These are phyloP conservation scores for Psilocybe subaeruginosa DNA, from an alignment of 768 basidiomycete species.

Conservation along the genomic window DNA sequence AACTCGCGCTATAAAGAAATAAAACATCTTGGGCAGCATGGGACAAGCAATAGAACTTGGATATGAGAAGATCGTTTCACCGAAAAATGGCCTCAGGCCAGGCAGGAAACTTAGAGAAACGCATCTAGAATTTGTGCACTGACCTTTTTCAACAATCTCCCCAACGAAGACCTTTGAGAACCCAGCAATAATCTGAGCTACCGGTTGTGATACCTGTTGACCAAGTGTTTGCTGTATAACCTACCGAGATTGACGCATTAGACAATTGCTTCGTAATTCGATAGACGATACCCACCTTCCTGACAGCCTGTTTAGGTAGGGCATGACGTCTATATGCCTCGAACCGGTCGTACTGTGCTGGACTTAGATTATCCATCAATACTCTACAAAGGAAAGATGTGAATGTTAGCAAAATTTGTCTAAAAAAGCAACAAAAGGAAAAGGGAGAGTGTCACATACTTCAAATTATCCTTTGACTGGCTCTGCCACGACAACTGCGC, in stretches of 20 bases:
- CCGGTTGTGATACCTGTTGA: conserved; percentile 84
- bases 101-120: not conserved
- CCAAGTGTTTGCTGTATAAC: conserved; percentile 82
- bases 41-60: not conserved
- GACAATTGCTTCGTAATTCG: not conserved
- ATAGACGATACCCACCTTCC: conserved; percentile 54
- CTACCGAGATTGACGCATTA: conserved; percentile 37
- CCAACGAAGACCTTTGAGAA: conserved; percentile 93
- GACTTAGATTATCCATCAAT: conserved; percentile 86
- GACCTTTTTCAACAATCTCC: conserved; percentile 89
- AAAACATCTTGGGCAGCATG: no score
- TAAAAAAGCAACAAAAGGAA: not conserved
- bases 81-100: not conserved
- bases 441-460: conserved; percentile 42
- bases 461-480: conserved; percentile 86
- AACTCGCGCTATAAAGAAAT: no score
- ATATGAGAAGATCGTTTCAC: not conserved
- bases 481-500: conserved; percentile 84
- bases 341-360: conserved; percentile 85
- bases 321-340: conserved; percentile 87
- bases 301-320: conserved; percentile 79
- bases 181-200: conserved; percentile 88
- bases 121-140: conserved; percentile 12
- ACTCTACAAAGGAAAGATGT: conserved; percentile 49
- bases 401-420: not conserved